These are phyloP conservation scores for Populus trichocarpa DNA, from an alignment of 441 rosid species.

Conservation along the genomic window DNA sequence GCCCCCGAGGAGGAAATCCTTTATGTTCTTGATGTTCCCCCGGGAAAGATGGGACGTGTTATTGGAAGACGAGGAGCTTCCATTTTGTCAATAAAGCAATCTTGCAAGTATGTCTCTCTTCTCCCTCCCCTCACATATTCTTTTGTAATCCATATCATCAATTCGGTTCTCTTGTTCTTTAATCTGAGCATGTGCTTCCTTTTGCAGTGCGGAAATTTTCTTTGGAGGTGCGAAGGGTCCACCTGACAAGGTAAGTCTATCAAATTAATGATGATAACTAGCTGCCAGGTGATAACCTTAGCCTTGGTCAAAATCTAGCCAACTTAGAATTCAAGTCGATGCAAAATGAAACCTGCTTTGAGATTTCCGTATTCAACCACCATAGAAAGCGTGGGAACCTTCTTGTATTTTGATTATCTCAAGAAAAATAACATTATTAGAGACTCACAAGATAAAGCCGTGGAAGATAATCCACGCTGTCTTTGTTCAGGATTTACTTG, in stretches of 20 bases:
- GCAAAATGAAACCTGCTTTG: neutral
- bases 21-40: slow-evolving; percentile 79
- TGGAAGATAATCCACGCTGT: neutral
- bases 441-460: neutral
- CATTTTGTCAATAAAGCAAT: slow-evolving; percentile 71
- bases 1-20: slow-evolving; percentile 72
- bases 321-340: neutral
- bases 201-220: slow-evolving; percentile 78
- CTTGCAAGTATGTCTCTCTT: slow-evolving; percentile 59
- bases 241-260: slow-evolving; percentile 68
- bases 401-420: neutral
- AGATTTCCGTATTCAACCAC: neutral
- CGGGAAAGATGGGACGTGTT: slow-evolving; percentile 84
- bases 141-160: neutral
- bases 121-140: slow-evolving; percentile 1
- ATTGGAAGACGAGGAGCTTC: slow-evolving; percentile 86
- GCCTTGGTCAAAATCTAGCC: neutral
- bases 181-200: neutral
- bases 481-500: neutral
- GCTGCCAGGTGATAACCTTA: neutral
- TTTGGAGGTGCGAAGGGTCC: slow-evolving; percentile 85
- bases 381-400: no score
- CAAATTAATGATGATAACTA: neutral
- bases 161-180: slow-evolving; percentile 15
- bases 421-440: neutral